A percentile compares a stretch with the other conserved stretches of the same genome.
Evolutionary conservation across 768 basidiomycete species (phyloP).

Genomic region (Xerocomellus dryophilus): DNA sequence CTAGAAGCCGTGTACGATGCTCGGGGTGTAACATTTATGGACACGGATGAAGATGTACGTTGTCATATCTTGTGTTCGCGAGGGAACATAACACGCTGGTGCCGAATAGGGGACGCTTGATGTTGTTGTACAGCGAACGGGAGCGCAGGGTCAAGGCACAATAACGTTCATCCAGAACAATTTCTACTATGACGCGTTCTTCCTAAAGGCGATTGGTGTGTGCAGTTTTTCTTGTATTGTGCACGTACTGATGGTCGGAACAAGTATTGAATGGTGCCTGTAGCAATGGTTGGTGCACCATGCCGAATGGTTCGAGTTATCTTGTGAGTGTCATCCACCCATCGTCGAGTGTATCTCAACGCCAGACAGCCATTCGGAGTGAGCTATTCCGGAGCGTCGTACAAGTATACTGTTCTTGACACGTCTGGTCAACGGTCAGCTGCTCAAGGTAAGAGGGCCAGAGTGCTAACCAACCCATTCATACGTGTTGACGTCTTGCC

Average conservation of each 20-base stretch:
- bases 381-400: constrained; percentile 91
- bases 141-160: constrained; percentile 57
- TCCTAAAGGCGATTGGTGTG: constrained; percentile 92
- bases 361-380: constrained; percentile 79
- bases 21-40: constrained; percentile 72
- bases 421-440: constrained; percentile 85
- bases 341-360: constrained; percentile 1
- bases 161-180: constrained; percentile 91
- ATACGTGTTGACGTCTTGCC: constrained; percentile 1
- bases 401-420: constrained; percentile 95
- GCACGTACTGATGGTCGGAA: neutral
- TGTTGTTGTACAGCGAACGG: constrained; percentile 85
- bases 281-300: constrained; percentile 72
- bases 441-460: constrained; percentile 64
- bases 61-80: neutral
- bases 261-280: constrained; percentile 93
- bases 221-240: constrained; percentile 1
- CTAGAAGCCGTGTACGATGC: constrained; percentile 75
- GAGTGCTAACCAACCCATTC: neutral
- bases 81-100: neutral
- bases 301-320: constrained; percentile 61
- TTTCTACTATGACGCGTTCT: constrained; percentile 98
- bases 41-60: constrained; percentile 94
- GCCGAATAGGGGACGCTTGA: constrained; percentile 78
- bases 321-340: constrained; percentile 53